These are phyloP conservation scores for Aspergillus avenaceus DNA, from an alignment of 495 filamentous ascomycete species.

Conservation along the genomic window DNA sequence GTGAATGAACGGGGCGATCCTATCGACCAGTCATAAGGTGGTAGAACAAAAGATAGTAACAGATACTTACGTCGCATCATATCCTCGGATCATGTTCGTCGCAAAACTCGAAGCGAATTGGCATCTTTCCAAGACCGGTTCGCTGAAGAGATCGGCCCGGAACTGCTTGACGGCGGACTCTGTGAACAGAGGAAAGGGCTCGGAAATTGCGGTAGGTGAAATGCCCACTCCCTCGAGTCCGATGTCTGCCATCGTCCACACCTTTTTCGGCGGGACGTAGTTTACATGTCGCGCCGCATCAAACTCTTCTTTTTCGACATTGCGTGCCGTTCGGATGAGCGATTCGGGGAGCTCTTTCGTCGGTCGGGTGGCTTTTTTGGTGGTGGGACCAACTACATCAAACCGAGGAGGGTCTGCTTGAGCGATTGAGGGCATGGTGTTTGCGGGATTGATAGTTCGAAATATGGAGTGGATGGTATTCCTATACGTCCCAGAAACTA, in stretches of 20 bases:
- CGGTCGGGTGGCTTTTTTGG: constrained; percentile 12
- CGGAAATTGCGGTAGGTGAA: constrained; percentile 61
- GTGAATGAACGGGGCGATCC: constrained; percentile 62
- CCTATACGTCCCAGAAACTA: no score
- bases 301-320: neutral
- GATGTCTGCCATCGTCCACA: constrained; percentile 53
- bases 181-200: constrained; percentile 67
- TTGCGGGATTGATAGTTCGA: no score
- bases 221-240: constrained; percentile 51
- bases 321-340: constrained; percentile 8
- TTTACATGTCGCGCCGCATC: constrained; percentile 12
- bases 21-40: constrained; percentile 11
- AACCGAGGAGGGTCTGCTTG: no score
- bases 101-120: constrained; percentile 58
- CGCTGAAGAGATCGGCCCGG: constrained; percentile 58
- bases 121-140: constrained; percentile 57
- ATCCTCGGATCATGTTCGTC: constrained; percentile 56
- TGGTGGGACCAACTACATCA: constrained; percentile 10
- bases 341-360: constrained; percentile 6
- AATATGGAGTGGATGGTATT: no score
- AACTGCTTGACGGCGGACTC: constrained; percentile 59
- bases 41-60: neutral
- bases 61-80: constrained; percentile 54
- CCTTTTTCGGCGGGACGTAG: constrained; percentile 7
- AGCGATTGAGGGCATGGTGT: no score